Conservation (phyloP, 305 asterid genomes). For the Fraxinus baroniana region DNA sequence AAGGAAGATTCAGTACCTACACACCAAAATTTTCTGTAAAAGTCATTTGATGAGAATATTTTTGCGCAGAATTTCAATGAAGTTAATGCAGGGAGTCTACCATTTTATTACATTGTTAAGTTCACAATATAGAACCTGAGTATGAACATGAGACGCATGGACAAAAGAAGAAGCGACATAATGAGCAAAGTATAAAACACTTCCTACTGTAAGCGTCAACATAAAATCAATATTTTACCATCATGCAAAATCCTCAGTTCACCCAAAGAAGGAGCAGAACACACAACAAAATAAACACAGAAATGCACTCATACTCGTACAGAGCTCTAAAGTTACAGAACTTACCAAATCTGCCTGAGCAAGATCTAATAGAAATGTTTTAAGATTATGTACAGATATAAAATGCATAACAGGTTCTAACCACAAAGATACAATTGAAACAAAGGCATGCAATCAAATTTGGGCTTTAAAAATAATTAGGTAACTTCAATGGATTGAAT, state of each 20-base stretch:
- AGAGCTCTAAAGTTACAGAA: background rate
- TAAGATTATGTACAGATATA: background rate
- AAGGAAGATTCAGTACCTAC: conserved; percentile 37
- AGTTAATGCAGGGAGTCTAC: conserved; percentile 2
- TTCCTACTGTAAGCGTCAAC: background rate
- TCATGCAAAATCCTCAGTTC: background rate
- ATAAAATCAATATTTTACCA: background rate
- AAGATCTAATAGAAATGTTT: background rate
- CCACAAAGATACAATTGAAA: background rate
- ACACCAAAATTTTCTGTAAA: conserved; percentile 18
- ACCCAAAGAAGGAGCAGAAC: background rate
- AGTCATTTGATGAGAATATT: conserved; percentile 4
- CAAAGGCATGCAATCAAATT: background rate
- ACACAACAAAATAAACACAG: background rate
- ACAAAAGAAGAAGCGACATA: background rate
- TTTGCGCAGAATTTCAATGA: background rate
- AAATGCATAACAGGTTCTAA: background rate
- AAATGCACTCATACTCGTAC: background rate
- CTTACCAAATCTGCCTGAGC: background rate
- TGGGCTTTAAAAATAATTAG: background rate
- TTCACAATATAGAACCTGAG: conserved; percentile 7
- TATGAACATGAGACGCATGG: background rate
- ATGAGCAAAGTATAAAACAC: background rate
- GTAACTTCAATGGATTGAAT: background rate
- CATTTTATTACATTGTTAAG: background rate